These are phyloP conservation scores for Pleochaeta shiraiana DNA, from an alignment of 2,329 filamentous ascomycete genomes.

Conservation along the genomic window DNA sequence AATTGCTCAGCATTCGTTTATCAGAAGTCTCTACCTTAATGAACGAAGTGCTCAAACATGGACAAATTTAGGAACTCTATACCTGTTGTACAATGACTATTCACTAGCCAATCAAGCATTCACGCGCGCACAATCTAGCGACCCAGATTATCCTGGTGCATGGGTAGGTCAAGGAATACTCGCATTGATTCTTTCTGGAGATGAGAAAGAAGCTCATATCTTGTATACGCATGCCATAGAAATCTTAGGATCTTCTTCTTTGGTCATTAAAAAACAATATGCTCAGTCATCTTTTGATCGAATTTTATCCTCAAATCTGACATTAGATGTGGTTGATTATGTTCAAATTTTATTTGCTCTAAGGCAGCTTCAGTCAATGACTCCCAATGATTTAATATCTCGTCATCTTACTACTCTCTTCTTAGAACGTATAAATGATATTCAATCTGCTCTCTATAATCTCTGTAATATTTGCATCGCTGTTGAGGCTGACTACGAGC, in stretches of 20 bases:
- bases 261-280: slow-evolving; percentile 58
- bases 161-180: slow-evolving; percentile 89
- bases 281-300: slow-evolving; percentile 65
- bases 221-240: slow-evolving; percentile 92
- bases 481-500: slow-evolving; percentile 67
- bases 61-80: slow-evolving; percentile 79
- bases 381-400: slow-evolving; percentile 46
- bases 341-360: slow-evolving; percentile 80
- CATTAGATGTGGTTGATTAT: slow-evolving; percentile 34
- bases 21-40: slow-evolving; percentile 79
- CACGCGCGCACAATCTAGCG: slow-evolving; percentile 74
- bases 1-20: slow-evolving; percentile 83
- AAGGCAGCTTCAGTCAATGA: slow-evolving; percentile 53
- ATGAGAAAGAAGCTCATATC: slow-evolving; percentile 53
- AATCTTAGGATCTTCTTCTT: slow-evolving; percentile 57
- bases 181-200: slow-evolving; percentile 47
- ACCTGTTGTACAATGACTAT: slow-evolving; percentile 61
- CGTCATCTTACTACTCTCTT: slow-evolving; percentile 63
- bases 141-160: slow-evolving; percentile 80
- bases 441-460: slow-evolving; percentile 35
- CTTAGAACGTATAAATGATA: slow-evolving; percentile 57
- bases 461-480: slow-evolving; percentile 44
- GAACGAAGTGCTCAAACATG: slow-evolving; percentile 68
- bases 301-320: slow-evolving; percentile 35
- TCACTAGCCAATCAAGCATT: slow-evolving; percentile 82